These are phyloP conservation scores for Fusarium armeniacum DNA, from an alignment of 2,329 filamentous ascomycete genomes.

Conservation along the genomic window DNA sequence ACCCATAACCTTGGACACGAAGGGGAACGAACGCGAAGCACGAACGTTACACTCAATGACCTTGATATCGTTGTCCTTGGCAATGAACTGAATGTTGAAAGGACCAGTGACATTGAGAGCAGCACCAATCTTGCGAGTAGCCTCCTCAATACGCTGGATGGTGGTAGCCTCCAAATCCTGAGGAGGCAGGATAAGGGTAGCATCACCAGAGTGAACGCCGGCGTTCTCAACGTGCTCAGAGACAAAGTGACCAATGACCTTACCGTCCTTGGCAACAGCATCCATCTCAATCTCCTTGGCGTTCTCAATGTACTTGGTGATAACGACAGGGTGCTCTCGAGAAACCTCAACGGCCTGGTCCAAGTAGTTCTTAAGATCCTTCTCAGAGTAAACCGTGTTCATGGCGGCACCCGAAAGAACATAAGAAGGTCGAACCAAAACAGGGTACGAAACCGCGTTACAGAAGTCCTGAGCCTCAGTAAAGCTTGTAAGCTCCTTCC, in stretches of 20 bases:
- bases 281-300: constrained; percentile 99
- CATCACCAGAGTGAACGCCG: constrained; percentile 97
- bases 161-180: constrained; percentile 93
- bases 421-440: constrained; percentile 95
- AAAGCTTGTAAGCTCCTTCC: constrained; percentile 97
- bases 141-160: constrained; percentile 91
- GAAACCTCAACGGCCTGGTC: constrained; percentile 94
- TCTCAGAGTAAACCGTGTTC: constrained; percentile 98
- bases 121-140: constrained; percentile 93
- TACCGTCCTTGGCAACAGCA: constrained; percentile 90
- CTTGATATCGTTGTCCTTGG: constrained; percentile 99
- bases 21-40: constrained; percentile 95
- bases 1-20: constrained; percentile 98
- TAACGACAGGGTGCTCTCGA: constrained; percentile 94
- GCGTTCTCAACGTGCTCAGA: constrained; percentile 99
- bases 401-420: constrained; percentile 97
- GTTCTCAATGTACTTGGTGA: constrained; percentile 99
- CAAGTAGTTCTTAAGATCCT: constrained; percentile 89
- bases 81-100: constrained; percentile 99
- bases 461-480: constrained; percentile 92
- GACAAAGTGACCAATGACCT: constrained; percentile 94
- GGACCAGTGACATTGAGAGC: constrained; percentile 96
- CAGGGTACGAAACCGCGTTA: constrained; percentile 89
- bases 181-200: constrained; percentile 92
- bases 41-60: constrained; percentile 99